Percentiles rank a stretch among this genome's conserved stretches.
These are phyloP conservation scores for Beauveria scarabaeidicola DNA, from an alignment of 2,329 filamentous ascomycete genomes.

Conservation along the genomic window DNA sequence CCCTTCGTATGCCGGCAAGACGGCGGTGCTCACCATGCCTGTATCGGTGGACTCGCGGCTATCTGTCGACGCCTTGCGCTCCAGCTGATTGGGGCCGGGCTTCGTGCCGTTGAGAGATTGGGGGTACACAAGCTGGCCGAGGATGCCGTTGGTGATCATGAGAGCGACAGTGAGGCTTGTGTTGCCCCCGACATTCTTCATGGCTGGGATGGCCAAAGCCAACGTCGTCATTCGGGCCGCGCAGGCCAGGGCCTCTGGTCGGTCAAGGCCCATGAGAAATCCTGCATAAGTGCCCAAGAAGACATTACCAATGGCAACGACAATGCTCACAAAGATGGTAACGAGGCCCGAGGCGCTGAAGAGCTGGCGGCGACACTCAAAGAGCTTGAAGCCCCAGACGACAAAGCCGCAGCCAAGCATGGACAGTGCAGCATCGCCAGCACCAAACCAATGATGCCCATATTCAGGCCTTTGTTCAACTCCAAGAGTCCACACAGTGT, in stretches of 20 bases:
- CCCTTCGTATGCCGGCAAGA: neutral
- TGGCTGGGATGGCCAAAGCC: constrained; percentile 40
- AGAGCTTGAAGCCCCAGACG: constrained; percentile 45
- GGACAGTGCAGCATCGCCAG: constrained; percentile 39
- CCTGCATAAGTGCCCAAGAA: constrained; percentile 31
- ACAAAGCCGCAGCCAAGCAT: constrained; percentile 44
- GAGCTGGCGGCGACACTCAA: constrained; percentile 39
- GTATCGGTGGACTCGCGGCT: neutral
- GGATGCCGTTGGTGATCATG: constrained; percentile 43
- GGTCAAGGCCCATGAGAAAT: constrained; percentile 27
- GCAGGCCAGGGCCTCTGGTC: constrained; percentile 33
- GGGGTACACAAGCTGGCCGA: constrained; percentile 33
- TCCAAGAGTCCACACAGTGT: constrained; percentile 26
- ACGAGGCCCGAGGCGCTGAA: constrained; percentile 34
- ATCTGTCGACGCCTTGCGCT: neutral
- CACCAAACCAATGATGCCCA: constrained; percentile 30
- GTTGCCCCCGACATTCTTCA: constrained; percentile 36
- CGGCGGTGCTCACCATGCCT: neutral
- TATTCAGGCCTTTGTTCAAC: constrained; percentile 11
- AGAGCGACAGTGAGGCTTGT: constrained; percentile 39
- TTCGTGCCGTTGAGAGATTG: constrained; percentile 22
- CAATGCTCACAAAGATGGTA: constrained; percentile 28
- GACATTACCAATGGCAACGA: constrained; percentile 33
- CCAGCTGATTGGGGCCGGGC: constrained; percentile 9
- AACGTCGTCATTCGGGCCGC: constrained; percentile 42